These are phyloP conservation scores for Colletotrichum costaricense DNA, from an alignment of 2,329 filamentous ascomycete genomes.

Conservation along the genomic window DNA sequence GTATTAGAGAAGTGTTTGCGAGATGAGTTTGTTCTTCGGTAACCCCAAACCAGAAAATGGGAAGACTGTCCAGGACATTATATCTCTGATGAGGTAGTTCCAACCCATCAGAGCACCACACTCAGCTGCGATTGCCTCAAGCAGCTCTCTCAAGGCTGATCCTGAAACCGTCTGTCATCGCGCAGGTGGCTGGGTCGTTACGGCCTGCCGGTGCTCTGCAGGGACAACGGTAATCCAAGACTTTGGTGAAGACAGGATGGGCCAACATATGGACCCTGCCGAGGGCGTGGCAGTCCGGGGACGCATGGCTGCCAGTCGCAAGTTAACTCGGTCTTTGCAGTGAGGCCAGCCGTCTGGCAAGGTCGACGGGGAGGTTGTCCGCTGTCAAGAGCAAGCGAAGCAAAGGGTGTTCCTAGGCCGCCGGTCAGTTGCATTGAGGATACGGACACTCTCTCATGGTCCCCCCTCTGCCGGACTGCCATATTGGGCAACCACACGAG, in stretches of 20 bases:
- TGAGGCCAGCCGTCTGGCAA: background rate
- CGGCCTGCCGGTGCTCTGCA: constrained; percentile 4
- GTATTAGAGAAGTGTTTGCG: background rate
- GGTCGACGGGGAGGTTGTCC: background rate
- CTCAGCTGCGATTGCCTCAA: background rate
- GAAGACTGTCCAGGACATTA: background rate
- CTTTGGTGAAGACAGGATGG: constrained; percentile 11
- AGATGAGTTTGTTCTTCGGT: background rate
- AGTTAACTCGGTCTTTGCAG: background rate
- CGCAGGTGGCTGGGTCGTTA: constrained; percentile 27
- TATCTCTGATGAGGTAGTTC: constrained; percentile 9
- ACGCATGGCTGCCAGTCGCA: background rate
- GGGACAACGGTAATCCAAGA: background rate
- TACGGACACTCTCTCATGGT: background rate
- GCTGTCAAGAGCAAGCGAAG: background rate
- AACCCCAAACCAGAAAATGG: background rate
- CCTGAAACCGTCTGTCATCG: constrained; percentile 28
- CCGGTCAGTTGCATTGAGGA: background rate
- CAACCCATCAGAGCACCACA: background rate
- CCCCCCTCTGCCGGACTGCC: constrained; percentile 15
- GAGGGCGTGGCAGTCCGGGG: constrained; percentile 26
- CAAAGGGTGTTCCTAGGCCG: background rate
- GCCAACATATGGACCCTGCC: constrained; percentile 14
- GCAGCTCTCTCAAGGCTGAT: background rate
- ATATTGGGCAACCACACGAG: constrained; percentile 17